Conservation (phyloP, 2,329 filamentous ascomycete genomes). For the Aureobasidium lini region DNA sequence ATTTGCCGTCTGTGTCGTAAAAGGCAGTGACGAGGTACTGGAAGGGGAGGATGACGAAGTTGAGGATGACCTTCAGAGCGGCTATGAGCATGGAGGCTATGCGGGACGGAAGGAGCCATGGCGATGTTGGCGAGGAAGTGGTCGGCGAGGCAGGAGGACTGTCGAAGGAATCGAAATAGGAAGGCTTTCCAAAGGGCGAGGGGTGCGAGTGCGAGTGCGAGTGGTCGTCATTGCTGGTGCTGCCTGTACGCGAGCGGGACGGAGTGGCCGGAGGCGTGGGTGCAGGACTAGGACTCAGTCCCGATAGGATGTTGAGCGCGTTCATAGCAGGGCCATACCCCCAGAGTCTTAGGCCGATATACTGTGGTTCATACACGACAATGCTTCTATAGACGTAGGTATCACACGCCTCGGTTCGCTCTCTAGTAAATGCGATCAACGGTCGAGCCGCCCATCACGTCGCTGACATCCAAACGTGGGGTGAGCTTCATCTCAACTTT, state of each 20-base stretch:
- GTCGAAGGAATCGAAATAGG: slow-evolving; percentile 45
- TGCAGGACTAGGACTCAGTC: slow-evolving; percentile 51
- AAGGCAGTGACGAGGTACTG: slow-evolving; percentile 78
- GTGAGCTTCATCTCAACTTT: slow-evolving; percentile 3
- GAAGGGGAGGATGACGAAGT: slow-evolving; percentile 69
- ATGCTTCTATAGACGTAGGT: too few species aligned
- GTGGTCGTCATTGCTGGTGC: slow-evolving; percentile 37
- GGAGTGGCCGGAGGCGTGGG: slow-evolving; percentile 23
- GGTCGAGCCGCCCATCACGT: not conserved
- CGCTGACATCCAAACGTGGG: not conserved
- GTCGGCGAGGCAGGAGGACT: slow-evolving; percentile 25
- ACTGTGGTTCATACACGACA: too few species aligned
- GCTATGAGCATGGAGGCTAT: slow-evolving; percentile 66
- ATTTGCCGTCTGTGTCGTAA: slow-evolving; percentile 70
- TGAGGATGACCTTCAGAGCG: slow-evolving; percentile 69
- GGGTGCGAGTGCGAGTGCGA: not conserved
- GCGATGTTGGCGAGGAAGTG: slow-evolving; percentile 21
- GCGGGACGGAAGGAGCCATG: slow-evolving; percentile 55
- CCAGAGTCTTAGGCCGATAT: not conserved
- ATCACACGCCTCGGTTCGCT: too few species aligned
- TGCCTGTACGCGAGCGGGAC: slow-evolving; percentile 44
- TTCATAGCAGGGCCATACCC: slow-evolving; percentile 61
- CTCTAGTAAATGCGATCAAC: not conserved
- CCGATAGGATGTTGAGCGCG: slow-evolving; percentile 85
- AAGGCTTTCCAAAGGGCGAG: slow-evolving; percentile 42